Evolutionary conservation across 768 basidiomycete species (phyloP).

Genomic region (Tremella mesenterica): DNA sequence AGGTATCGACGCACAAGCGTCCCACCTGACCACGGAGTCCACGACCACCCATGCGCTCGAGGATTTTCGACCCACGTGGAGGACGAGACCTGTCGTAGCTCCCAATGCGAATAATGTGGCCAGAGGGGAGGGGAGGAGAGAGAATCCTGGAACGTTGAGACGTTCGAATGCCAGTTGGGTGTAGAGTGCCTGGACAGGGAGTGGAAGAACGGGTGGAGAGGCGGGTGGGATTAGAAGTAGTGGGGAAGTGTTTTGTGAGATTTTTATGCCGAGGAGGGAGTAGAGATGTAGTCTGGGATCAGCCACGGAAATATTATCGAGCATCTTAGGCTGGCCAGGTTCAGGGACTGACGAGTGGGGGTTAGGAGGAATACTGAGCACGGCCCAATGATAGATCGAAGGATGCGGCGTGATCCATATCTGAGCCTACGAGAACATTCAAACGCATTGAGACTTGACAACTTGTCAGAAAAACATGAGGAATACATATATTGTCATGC

Average conservation of each 20-base stretch:
- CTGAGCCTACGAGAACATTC: too few species aligned
- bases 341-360: neutral
- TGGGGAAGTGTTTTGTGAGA: slow-evolving; percentile 29
- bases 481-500: too few species aligned
- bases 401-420: neutral
- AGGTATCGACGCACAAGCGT: slow-evolving; percentile 25
- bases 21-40: slow-evolving; percentile 35
- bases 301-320: neutral
- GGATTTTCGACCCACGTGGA: slow-evolving; percentile 28
- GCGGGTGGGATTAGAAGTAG: slow-evolving; percentile 39
- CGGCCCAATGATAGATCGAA: neutral
- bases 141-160: slow-evolving; percentile 37
- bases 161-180: slow-evolving; percentile 39
- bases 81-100: slow-evolving; percentile 30
- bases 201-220: slow-evolving; percentile 25
- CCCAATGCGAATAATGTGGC: slow-evolving; percentile 38
- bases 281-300: slow-evolving; percentile 23
- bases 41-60: slow-evolving; percentile 24
- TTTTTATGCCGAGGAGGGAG: slow-evolving; percentile 19
- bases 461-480: too few species aligned
- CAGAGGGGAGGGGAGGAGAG: slow-evolving; percentile 29
- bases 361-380: neutral
- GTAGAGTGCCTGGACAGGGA: slow-evolving; percentile 27
- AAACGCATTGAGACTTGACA: too few species aligned
- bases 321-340: neutral